Evolutionary conservation across 352 stramenopile genomes (phyloP), one percentile per base, ranked within the genome.

Genomic region (Phytophthora lateralis): DNA sequence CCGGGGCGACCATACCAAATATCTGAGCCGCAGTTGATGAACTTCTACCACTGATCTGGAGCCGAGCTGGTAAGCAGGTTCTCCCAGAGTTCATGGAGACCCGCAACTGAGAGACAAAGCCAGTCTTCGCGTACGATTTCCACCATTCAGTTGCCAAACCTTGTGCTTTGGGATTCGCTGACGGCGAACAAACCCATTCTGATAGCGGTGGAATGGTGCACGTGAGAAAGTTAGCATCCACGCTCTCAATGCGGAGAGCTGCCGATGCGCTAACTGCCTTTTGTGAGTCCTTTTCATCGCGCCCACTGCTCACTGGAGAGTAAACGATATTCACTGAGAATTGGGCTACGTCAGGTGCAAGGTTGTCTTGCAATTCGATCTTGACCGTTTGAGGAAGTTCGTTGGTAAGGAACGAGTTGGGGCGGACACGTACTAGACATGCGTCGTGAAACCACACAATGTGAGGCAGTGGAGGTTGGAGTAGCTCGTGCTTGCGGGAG

Each of bases 81-180:
- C 68, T 68, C 0, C 72, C 71, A 17, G 56, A 49, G 58, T 89
- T 85, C 70, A 92, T 77, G 0, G 80, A 86, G 17, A 92, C 55
- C 4, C 44, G 55, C 0, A 92, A 11, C 17, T 75, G 45, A 24
- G 71, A 56, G 34, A 45, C 6, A 55, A 83, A 81, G 0, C 68
- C 66, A 32, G 60, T 51, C 55, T 76, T 65, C 21, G 55, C 39
- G 59, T 72, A 60, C 15, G 43, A 17, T 35, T 69, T 74, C 75
- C 72, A 84, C 75, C 69, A 84, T 41, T 75, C 58, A 6, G 41
- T n/a, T 9, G 60, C 10, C 12, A 43, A 14, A 60, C 38, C 32
- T 6, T 43, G 53, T 10, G 39, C 34, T 55, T 67, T 66, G 4
- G 44, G 18, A 17, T 44, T 52, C 7, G 14, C 24, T 21, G 29